Evolutionary conservation across 2,329 filamentous ascomycete genomes (phyloP).

Genomic region (Beauveria pseudobassiana): DNA sequence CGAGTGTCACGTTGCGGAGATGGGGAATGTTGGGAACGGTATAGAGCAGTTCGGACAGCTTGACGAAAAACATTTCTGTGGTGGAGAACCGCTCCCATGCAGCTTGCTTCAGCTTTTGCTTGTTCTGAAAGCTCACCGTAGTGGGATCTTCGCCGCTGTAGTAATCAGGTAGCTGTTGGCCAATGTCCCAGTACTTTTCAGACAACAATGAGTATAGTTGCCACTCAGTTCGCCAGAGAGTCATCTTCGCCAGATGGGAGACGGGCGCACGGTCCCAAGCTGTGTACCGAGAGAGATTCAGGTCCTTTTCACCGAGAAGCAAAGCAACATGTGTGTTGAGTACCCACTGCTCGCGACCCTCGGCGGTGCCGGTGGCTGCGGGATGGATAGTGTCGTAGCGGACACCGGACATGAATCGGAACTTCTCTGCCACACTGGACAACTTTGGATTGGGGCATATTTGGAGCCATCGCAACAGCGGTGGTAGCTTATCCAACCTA

Average conservation of each 20-base stretch:
- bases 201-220: constrained; percentile 48
- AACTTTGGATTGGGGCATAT: constrained; percentile 43
- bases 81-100: constrained; percentile 47
- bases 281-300: constrained; percentile 51
- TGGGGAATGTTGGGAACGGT: constrained; percentile 51
- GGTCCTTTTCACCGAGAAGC: constrained; percentile 57
- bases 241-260: constrained; percentile 45
- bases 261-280: constrained; percentile 51
- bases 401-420: constrained; percentile 51
- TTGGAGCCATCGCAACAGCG: constrained; percentile 55
- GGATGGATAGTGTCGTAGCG: constrained; percentile 56
- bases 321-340: constrained; percentile 58
- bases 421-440: constrained; percentile 43
- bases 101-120: constrained; percentile 39
- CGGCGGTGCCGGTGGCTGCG: constrained; percentile 41
- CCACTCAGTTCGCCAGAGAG: constrained; percentile 53
- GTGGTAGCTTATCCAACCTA: constrained; percentile 50
- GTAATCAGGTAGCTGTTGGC: constrained; percentile 43
- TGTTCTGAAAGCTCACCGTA: constrained; percentile 33
- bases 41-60: constrained; percentile 54
- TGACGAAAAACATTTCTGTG: constrained; percentile 58
- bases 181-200: constrained; percentile 43
- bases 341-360: constrained; percentile 59
- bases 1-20: constrained; percentile 46
- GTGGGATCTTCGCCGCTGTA: constrained; percentile 41